Evolutionary conservation across 257 asterid genomes (phyloP).

Genomic region (Agastache rugosa): DNA sequence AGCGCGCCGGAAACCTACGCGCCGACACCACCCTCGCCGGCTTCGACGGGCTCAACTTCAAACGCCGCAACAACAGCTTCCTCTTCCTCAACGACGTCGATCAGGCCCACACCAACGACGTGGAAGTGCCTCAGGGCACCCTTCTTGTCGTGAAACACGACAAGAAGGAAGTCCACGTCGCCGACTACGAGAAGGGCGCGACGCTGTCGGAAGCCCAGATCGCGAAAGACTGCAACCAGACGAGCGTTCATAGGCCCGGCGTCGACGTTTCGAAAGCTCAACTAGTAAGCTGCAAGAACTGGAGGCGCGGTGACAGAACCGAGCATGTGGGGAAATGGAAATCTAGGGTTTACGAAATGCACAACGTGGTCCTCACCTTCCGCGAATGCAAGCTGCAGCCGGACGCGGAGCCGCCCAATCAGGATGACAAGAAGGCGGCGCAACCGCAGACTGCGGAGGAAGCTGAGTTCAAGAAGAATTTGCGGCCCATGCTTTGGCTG

Average conservation of each 20-base stretch:
- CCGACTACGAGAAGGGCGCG: conserved; percentile 63
- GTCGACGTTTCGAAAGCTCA: conserved; percentile 90
- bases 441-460: conserved; percentile 75
- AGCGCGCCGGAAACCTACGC: conserved; percentile 84
- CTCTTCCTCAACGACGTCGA: conserved; percentile 73
- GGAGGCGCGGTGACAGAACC: conserved; percentile 76
- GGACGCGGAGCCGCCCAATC: conserved; percentile 41
- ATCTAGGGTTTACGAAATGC: conserved; percentile 87
- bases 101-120: conserved; percentile 23
- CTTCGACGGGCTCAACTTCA: conserved; percentile 82
- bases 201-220: conserved; percentile 60
- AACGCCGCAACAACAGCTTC: conserved; percentile 86
- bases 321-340: conserved; percentile 85
- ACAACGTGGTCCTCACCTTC: conserved; percentile 72
- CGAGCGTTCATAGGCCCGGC: conserved; percentile 81
- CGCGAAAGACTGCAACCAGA: conserved; percentile 59
- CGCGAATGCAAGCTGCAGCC: conserved; percentile 69
- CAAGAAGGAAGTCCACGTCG: conserved; percentile 65
- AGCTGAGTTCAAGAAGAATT: conserved; percentile 65
- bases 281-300: conserved; percentile 71
- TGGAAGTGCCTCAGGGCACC: conserved; percentile 59
- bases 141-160: conserved; percentile 77
- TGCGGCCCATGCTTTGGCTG: conserved; percentile 81
- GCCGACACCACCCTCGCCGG: conserved; percentile 91
- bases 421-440: conserved; percentile 49